Conservation (phyloP, 2,329 filamentous ascomycete species). For the Lachnellula arida region DNA sequence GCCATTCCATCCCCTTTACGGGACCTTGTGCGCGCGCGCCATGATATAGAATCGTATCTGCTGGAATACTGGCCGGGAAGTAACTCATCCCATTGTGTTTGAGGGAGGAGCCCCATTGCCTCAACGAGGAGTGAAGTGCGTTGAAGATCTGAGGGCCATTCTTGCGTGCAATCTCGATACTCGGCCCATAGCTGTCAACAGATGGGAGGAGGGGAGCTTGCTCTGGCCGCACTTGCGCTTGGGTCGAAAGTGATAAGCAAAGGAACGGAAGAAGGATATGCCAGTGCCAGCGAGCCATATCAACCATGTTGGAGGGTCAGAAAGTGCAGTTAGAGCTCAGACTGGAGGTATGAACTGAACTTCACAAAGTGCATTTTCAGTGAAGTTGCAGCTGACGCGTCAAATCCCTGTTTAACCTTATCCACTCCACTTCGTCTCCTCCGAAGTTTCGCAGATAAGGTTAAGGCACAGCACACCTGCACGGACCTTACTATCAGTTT, state of each 20-base stretch:
- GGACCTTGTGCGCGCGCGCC: slow-evolving; percentile 45
- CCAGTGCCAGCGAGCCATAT: neutral
- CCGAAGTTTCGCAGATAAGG: too few relatives aligned
- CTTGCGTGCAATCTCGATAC: slow-evolving; percentile 6
- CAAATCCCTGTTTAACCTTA: too few relatives aligned
- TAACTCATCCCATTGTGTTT: slow-evolving; percentile 74
- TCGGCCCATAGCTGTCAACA: neutral
- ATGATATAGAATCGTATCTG: slow-evolving; percentile 64
- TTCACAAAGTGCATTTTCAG: neutral
- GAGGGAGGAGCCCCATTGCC: slow-evolving; percentile 69
- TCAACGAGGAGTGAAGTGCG: slow-evolving; percentile 63
- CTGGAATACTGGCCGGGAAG: slow-evolving; percentile 61
- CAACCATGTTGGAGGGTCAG: neutral
- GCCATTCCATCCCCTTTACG: slow-evolving; percentile 58
- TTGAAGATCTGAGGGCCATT: slow-evolving; percentile 69
- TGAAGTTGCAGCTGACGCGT: too few relatives aligned
- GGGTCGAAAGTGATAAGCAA: neutral
- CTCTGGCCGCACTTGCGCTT: neutral
- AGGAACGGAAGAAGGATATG: neutral
- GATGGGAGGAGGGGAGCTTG: neutral
- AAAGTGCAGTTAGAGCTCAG: too few relatives aligned
- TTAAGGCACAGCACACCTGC: too few relatives aligned
- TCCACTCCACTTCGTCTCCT: too few relatives aligned
- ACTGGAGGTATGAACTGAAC: neutral
- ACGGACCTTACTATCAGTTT: too few relatives aligned